Evolutionary conservation across 1,284 basidiomycete species (phyloP).

Genomic region (Athelia psychrophila): DNA sequence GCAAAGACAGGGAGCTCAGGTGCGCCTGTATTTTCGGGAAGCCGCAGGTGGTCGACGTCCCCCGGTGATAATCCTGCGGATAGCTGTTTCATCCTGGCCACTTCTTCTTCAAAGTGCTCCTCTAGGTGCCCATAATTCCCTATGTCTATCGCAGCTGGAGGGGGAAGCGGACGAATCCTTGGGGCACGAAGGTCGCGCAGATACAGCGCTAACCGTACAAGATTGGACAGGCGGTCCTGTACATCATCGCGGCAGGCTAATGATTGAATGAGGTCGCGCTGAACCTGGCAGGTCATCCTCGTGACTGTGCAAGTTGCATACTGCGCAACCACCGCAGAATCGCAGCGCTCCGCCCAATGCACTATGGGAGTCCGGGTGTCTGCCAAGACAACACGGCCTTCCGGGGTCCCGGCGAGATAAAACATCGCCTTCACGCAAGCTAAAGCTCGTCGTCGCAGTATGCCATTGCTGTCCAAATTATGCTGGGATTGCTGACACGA

Average conservation of each 20-base stretch:
- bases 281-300: neutral
- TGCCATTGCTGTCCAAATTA: neutral
- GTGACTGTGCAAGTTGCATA: neutral
- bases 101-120: no score
- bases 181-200: neutral
- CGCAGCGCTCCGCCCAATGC: neutral
- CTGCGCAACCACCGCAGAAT: neutral
- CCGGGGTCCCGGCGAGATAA: neutral
- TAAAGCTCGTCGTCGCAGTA: neutral
- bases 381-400: neutral
- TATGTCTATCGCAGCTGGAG: neutral
- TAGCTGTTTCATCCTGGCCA: no score
- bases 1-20: no score
- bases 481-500: neutral
- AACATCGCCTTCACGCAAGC: neutral
- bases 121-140: neutral
- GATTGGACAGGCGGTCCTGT: neutral
- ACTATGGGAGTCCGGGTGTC: neutral
- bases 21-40: no score
- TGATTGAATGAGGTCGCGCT: neutral
- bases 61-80: no score
- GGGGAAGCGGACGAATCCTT: neutral
- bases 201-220: neutral
- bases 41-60: no score
- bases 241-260: neutral